phyloP scores from a whole-genome alignment of 495 filamentous ascomycete genomes.

The Xylaria palmicola region DNA sequence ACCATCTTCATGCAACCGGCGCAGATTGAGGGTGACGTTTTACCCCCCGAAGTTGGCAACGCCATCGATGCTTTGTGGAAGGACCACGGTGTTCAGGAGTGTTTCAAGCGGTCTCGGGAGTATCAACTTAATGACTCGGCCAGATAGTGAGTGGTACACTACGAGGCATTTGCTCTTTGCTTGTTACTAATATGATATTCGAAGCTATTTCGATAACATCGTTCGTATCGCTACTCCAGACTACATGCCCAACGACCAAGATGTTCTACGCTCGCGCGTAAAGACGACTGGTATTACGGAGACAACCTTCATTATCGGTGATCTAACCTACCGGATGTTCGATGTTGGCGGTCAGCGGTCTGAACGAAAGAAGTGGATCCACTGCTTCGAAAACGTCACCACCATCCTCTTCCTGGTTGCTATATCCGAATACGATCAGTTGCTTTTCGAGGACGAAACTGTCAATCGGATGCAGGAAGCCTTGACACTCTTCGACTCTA shows the following conservation, averaged over 20 bases:
- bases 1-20: constrained; percentile 95
- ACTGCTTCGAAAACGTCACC: constrained; percentile 99
- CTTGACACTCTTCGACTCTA: constrained; percentile 95
- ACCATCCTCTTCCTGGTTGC: constrained; percentile 98
- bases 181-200: constrained; percentile 32
- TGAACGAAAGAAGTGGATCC: constrained; percentile 99
- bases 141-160: constrained; percentile 76
- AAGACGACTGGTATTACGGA: constrained; percentile 99
- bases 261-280: constrained; percentile 95
- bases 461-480: constrained; percentile 99
- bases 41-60: constrained; percentile 90
- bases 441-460: constrained; percentile 92
- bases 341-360: constrained; percentile 98
- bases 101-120: constrained; percentile 90
- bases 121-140: constrained; percentile 98
- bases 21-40: constrained; percentile 91
- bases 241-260: constrained; percentile 96
- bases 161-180: background rate
- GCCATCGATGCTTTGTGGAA: constrained; percentile 93
- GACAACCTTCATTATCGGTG: constrained; percentile 96
- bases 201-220: constrained; percentile 95
- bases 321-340: constrained; percentile 98
- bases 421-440: constrained; percentile 98
- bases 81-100: constrained; percentile 92
- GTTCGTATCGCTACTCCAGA: constrained; percentile 87